A percentile compares a stretch with the other conserved stretches of the same genome.
Evolutionary conservation across 2,329 filamentous ascomycete species (phyloP).

Genomic region (Apiospora koreana): DNA sequence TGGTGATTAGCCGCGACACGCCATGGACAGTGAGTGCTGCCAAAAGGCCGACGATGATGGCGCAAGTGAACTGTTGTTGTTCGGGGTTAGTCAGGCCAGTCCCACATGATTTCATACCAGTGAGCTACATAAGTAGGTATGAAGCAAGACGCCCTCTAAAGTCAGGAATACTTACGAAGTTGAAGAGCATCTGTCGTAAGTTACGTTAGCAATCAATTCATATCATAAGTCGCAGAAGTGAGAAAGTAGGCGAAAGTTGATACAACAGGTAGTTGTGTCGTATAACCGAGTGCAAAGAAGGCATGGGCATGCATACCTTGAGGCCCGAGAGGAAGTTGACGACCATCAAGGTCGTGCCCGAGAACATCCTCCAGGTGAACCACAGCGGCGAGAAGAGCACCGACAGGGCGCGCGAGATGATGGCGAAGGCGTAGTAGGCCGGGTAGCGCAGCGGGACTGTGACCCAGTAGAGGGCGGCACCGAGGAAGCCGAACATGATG

Average conservation of each 20-base stretch:
- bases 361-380: slow-evolving; percentile 20
- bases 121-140: background rate
- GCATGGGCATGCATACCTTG: slow-evolving; percentile 24
- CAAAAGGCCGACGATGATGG: slow-evolving; percentile 29
- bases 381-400: slow-evolving; percentile 32
- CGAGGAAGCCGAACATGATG: slow-evolving; percentile 8
- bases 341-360: slow-evolving; percentile 18
- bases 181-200: slow-evolving; percentile 29
- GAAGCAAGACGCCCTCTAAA: background rate
- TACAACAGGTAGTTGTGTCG: too few species aligned
- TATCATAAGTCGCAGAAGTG: background rate
- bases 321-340: slow-evolving; percentile 25
- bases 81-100: background rate
- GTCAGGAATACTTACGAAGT: slow-evolving; percentile 29
- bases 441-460: slow-evolving; percentile 31
- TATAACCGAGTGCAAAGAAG: background rate
- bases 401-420: slow-evolving; percentile 17
- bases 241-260: background rate
- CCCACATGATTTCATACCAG: background rate
- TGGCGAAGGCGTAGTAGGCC: slow-evolving; percentile 23
- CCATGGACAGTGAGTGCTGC: slow-evolving; percentile 28
- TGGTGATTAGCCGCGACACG: slow-evolving; percentile 29
- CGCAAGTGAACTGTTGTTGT: slow-evolving; percentile 31
- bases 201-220: background rate
- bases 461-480: slow-evolving; percentile 25